Conservation (phyloP, 1,284 basidiomycete species). For the Puccinia triticina region DNA sequence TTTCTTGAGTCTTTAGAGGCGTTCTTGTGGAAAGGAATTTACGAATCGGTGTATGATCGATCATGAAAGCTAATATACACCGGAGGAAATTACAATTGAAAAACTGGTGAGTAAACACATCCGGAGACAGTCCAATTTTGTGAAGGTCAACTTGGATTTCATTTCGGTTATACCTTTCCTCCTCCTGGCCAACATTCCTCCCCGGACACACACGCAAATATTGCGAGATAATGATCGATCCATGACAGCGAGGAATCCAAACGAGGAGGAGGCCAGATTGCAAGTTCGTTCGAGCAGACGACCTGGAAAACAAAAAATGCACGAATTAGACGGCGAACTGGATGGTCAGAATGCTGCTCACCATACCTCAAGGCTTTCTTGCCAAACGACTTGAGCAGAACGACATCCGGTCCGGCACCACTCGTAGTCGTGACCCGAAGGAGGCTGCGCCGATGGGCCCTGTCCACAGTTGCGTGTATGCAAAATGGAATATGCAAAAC, state of each 20-base stretch:
- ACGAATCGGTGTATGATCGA: constrained; percentile 16
- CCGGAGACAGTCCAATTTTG: too few species aligned
- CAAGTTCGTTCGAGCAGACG: background rate
- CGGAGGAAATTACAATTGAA: background rate
- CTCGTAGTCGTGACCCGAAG: background rate
- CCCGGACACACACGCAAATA: constrained; percentile 25
- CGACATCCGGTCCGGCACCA: background rate
- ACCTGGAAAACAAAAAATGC: background rate
- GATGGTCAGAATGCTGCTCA: background rate
- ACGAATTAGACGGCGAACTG: background rate
- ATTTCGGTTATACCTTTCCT: constrained; percentile 6
- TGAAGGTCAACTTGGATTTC: background rate
- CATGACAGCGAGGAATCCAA: constrained; percentile 5
- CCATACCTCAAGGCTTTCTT: constrained; percentile 4
- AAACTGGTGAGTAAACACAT: background rate
- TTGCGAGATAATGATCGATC: constrained; percentile 25
- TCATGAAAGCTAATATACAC: constrained; percentile 21
- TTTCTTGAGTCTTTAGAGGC: constrained; percentile 11
- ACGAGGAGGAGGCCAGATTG: background rate
- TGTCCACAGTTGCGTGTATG: background rate
- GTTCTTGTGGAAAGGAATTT: constrained; percentile 26
- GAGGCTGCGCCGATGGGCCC: background rate
- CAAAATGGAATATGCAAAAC: background rate
- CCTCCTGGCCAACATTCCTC: constrained; percentile 21
- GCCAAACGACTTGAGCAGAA: background rate